Percentiles rank a stretch among this genome's conserved stretches.
Conservation (phyloP, 352 stramenopile genomes). For the Aphanomyces stellatus region DNA sequence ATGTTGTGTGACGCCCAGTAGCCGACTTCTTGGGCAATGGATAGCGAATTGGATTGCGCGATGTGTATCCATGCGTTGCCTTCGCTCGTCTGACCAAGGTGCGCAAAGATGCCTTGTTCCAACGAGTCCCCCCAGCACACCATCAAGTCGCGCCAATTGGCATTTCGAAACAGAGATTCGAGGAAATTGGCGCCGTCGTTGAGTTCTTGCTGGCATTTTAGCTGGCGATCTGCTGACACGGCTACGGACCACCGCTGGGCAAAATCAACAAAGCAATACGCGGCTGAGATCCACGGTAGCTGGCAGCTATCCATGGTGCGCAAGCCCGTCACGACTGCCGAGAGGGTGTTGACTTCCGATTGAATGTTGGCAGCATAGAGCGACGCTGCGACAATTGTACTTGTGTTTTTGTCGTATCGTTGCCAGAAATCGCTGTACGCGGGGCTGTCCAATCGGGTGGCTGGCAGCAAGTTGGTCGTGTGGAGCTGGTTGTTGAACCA, state of each 20-base stretch:
- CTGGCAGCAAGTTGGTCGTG: background rate
- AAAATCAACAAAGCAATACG: no score
- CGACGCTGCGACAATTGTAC: background rate
- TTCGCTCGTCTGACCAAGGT: background rate
- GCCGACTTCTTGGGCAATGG: background rate
- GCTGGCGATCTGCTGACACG: no score
- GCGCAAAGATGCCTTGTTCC: background rate
- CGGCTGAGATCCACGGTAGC: constrained; percentile 4
- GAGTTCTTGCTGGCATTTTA: background rate
- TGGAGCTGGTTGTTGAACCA: constrained; percentile 1
- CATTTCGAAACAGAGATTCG: background rate
- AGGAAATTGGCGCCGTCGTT: background rate
- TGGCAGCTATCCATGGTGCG: background rate
- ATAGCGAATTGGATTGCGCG: background rate
- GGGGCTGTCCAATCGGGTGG: background rate
- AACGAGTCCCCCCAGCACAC: background rate
- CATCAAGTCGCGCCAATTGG: background rate
- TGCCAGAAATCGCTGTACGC: background rate
- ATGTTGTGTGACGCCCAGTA: background rate
- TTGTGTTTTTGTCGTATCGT: background rate
- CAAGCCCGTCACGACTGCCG: background rate
- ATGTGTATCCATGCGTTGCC: background rate
- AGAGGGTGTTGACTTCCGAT: constrained; percentile 4
- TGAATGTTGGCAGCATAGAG: background rate
- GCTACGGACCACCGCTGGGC: no score